Evolutionary conservation across 108 stramenopile genomes (phyloP), one percentile per base, ranked within the genome.

Genomic region (Nitzschia palea): DNA sequence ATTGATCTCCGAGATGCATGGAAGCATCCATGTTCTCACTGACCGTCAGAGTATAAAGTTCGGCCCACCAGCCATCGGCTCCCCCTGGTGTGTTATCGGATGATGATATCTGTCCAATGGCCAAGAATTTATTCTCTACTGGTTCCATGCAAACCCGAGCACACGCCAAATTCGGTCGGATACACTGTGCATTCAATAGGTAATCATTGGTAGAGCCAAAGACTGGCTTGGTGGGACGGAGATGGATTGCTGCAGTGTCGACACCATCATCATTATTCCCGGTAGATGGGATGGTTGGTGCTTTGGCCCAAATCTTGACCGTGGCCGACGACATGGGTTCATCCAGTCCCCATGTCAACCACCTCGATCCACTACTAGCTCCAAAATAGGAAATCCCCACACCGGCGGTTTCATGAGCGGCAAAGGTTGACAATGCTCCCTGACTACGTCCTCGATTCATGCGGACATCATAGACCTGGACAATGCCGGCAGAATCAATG

Each of bases 331-430:
- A 51, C 28, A 54, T 62, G 4, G 56, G 67, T 3, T 40, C 40
- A 68, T 91, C 87, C 55, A 86, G 48, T 6, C 90, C 90, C 90
- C 90, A 91, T 4, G 90, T 85, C 1, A 91, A 34, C 87, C 87
- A 91, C 3, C 56, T 33, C 25, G 57, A 64, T 5, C 5, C 30
- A 2, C 20, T 6, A 20, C 30, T 30, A 22, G 4, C 30, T 33
- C 62, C 62, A 0, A 86, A 33, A 25, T 77, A 53, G 1, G 79
- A 73, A n/a, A 89, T 63, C 9, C 90, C 90, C 0, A 88, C 85
- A 17, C 87, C 90, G 1, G 70, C 79, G 5, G 63, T 48, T 17
- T 62, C 36, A 60, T 76, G 77, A 9, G 90, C 86, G 18, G 68
- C 31, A 65, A 91, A 88, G 14, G 69, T 62, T 18, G 45, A 53